Conservation (phyloP, 441 rosid genomes). For the Melastoma candidum region DNA sequence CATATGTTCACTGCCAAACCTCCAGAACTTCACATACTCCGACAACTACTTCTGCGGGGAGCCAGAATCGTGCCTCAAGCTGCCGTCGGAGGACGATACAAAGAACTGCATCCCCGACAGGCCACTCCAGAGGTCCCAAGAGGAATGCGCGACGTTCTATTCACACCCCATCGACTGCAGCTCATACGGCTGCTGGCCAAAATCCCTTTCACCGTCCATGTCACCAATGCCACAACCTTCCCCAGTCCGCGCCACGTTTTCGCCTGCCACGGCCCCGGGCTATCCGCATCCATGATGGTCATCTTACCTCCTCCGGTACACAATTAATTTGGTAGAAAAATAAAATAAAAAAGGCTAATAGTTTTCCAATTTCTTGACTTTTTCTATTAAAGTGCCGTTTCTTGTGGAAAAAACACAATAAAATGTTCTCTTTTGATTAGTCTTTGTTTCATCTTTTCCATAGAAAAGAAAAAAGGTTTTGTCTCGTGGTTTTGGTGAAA, state of each 20-base stretch:
- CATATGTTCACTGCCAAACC: constrained; percentile 47
- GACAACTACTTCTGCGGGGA: constrained; percentile 51
- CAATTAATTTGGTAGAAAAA: too few relatives aligned
- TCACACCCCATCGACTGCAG: constrained; percentile 43
- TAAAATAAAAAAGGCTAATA: too few relatives aligned
- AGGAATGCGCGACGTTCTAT: constrained; percentile 51
- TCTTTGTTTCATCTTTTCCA: too few relatives aligned
- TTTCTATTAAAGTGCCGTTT: too few relatives aligned
- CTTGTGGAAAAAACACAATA: too few relatives aligned
- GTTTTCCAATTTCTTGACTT: too few relatives aligned
- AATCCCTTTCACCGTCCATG: constrained; percentile 17
- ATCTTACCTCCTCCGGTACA: too few relatives aligned
- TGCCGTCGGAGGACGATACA: constrained; percentile 42
- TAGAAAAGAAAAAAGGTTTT: too few relatives aligned
- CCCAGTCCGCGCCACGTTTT: not conserved
- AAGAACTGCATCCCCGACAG: constrained; percentile 49
- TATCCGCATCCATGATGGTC: too few relatives aligned
- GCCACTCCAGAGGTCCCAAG: constrained; percentile 47
- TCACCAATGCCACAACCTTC: constrained; percentile 7
- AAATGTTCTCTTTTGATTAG: too few relatives aligned
- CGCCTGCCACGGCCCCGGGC: constrained; percentile 2
- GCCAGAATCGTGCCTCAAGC: constrained; percentile 45
- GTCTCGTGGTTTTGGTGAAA: too few relatives aligned
- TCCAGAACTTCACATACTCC: constrained; percentile 75
- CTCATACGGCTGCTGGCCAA: constrained; percentile 34